Percentiles rank a stretch among this genome's conserved stretches.
Evolutionary conservation across 176 grass and related monocot species (phyloP).

Genomic region (bread wheat (Triticum aestivum)): IWGSC_CS_RefSeq_v2.1 NC_057807.1:453554436-453554935

Average conservation of each 20-base stretch:
- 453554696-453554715: background rate
- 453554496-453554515: too few species aligned
- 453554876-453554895: slow-evolving; percentile 19
- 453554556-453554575: background rate
- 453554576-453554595: background rate
- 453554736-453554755: too few species aligned
- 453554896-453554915: slow-evolving; percentile 8
- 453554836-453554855: background rate
- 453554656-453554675: background rate
- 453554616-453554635: background rate
- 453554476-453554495: too few species aligned
- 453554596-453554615: background rate
- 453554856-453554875: slow-evolving; percentile 10
- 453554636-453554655: background rate
- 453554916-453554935: background rate
- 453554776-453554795: background rate
- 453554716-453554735: too few species aligned
- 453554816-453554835: background rate
- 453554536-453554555: slow-evolving; percentile 6
- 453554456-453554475: too few species aligned
- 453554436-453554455: too few species aligned
- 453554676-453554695: background rate
- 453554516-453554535: background rate
- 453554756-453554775: too few species aligned
- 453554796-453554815: background rate